Percentiles rank a stretch among this genome's conserved stretches.
These are phyloP conservation scores for Cryphonectria parasitica DNA, from an alignment of 2,329 filamentous ascomycete species.

Conservation along the genomic window DNA sequence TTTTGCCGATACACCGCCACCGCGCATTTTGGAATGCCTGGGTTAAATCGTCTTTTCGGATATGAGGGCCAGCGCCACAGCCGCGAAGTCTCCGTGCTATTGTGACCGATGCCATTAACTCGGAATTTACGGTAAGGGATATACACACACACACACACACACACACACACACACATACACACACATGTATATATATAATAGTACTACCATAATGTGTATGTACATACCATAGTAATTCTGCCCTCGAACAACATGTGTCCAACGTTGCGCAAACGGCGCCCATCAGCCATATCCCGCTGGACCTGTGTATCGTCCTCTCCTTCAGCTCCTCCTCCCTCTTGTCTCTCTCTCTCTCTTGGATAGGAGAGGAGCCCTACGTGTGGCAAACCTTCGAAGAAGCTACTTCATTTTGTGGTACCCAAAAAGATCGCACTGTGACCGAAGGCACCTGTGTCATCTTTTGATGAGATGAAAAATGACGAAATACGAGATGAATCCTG, in stretches of 20 bases:
- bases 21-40: slow-evolving; percentile 12
- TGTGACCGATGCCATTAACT: neutral
- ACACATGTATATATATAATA: neutral
- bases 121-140: neutral
- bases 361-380: too few species aligned
- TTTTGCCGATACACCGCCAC: slow-evolving; percentile 26
- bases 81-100: slow-evolving; percentile 17
- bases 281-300: neutral
- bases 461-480: slow-evolving; percentile 14
- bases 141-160: too few species aligned
- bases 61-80: slow-evolving; percentile 26
- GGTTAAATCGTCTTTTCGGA: slow-evolving; percentile 5
- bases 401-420: neutral
- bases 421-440: neutral
- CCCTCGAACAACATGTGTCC: neutral
- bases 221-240: too few species aligned
- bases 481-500: slow-evolving; percentile 18
- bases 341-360: neutral
- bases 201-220: too few species aligned
- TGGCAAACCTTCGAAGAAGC: neutral
- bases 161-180: too few species aligned
- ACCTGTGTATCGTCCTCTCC: neutral
- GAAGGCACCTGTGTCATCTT: slow-evolving; percentile 9
- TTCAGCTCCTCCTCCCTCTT: neutral
- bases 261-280: neutral